phyloP scores from a whole-genome alignment of 2,329 filamentous ascomycete genomes.

The Mollisia scopiformis region DNA sequence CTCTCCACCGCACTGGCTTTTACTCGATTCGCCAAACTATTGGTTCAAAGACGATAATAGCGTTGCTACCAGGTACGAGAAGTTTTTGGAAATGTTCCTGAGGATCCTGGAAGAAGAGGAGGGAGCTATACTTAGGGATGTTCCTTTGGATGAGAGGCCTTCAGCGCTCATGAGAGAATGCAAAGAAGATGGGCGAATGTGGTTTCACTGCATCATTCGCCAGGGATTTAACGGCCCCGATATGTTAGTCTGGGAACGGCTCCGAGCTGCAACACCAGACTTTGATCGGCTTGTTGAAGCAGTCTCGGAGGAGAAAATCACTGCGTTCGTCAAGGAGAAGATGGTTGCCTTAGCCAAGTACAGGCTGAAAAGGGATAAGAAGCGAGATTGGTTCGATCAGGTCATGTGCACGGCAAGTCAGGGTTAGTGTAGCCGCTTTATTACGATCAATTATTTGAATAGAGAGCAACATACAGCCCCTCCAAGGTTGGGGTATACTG shows the following conservation, averaged over 20 bases:
- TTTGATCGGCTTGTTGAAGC: conserved; percentile 7
- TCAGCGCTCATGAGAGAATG: conserved; percentile 12
- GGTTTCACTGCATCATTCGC: conserved; percentile 12
- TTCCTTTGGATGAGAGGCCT: conserved; percentile 11
- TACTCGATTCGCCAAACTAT: conserved; percentile 16
- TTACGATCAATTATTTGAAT: conserved; percentile 1
- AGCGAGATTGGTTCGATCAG: conserved; percentile 13
- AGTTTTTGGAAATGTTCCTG: conserved; percentile 11
- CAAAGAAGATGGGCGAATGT: conserved; percentile 14
- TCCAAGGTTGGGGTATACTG: background rate
- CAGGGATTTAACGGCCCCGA: conserved; percentile 10
- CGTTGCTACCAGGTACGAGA: conserved; percentile 9
- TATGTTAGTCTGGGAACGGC: conserved; percentile 13
- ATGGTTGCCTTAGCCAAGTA: conserved; percentile 9
- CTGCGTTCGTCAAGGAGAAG: conserved; percentile 8
- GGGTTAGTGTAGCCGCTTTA: conserved; percentile 1
- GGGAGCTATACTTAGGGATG: conserved; percentile 5
- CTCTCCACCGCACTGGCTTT: conserved; percentile 40
- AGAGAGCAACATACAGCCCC: background rate
- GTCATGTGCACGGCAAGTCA: conserved; percentile 5
- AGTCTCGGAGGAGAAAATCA: conserved; percentile 8
- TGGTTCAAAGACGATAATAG: conserved; percentile 12
- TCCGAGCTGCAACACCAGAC: conserved; percentile 7
- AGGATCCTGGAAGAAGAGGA: conserved; percentile 11
- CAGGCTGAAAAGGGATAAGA: conserved; percentile 7